phyloP scores from a whole-genome alignment of 306 rosid genomes.

The Fragaria iinumae region DNA sequence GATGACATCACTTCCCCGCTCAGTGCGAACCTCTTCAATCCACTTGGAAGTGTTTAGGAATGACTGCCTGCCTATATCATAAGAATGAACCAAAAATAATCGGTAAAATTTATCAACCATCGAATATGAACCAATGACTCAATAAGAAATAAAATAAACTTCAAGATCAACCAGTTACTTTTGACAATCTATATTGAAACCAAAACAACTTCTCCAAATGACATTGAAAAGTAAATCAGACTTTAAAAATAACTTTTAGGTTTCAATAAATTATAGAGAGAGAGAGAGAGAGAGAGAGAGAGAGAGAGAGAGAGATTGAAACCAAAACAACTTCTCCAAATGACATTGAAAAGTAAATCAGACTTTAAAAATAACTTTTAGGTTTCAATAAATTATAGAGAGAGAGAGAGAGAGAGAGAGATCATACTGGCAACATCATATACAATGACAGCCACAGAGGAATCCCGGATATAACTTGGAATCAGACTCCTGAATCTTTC shows the following conservation, averaged over 20 bases:
- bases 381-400: background rate
- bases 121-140: background rate
- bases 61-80: slow-evolving; percentile 61
- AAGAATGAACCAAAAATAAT: background rate
- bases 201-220: background rate
- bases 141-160: background rate
- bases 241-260: background rate
- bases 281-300: background rate
- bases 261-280: background rate
- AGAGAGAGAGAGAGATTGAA: background rate
- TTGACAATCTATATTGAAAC: background rate
- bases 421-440: slow-evolving; percentile 56
- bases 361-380: background rate
- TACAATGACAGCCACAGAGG: slow-evolving; percentile 58
- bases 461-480: slow-evolving; percentile 60
- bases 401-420: background rate
- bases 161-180: background rate
- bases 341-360: background rate
- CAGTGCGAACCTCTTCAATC: slow-evolving; percentile 93
- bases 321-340: background rate
- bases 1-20: slow-evolving; percentile 84
- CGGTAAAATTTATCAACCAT: background rate
- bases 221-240: background rate
- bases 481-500: slow-evolving; percentile 67
- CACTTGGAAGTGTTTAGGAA: slow-evolving; percentile 78